Evolutionary conservation across 768 basidiomycete genomes (phyloP).

Genomic region (Boletus pseudopeckii): DNA sequence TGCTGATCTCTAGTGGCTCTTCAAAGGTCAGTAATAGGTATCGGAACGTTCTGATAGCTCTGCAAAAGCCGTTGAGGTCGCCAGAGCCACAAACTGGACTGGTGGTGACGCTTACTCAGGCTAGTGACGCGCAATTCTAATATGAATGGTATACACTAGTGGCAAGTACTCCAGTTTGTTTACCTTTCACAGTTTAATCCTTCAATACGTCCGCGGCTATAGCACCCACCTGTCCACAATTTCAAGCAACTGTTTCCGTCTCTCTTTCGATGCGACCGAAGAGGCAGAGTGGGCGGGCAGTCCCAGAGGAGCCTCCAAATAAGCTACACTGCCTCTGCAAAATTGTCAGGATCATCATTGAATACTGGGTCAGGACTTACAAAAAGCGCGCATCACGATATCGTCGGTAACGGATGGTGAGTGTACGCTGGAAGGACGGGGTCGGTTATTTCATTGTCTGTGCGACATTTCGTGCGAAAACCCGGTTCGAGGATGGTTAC

Average conservation of each 20-base stretch:
- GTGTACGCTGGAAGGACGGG: slow-evolving; percentile 16
- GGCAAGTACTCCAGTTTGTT: not conserved
- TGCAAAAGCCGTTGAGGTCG: not conserved
- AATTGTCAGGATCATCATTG: slow-evolving; percentile 16
- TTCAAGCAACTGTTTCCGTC: slow-evolving; percentile 9
- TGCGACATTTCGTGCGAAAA: slow-evolving; percentile 2
- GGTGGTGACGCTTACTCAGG: too few species aligned
- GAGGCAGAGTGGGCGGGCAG: slow-evolving; percentile 1
- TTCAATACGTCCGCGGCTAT: slow-evolving; percentile 14
- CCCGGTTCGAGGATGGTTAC: not conserved
- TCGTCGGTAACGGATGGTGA: slow-evolving; percentile 1
- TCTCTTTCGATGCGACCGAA: not conserved
- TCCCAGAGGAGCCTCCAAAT: slow-evolving; percentile 15
- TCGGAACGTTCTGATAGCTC: not conserved
- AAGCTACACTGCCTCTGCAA: slow-evolving; percentile 9
- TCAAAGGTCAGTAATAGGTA: slow-evolving; percentile 2
- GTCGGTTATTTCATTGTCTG: not conserved
- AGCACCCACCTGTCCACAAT: slow-evolving; percentile 14
- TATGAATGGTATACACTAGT: not conserved
- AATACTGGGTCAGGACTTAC: not conserved
- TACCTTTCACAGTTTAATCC: not conserved
- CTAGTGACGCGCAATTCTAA: not conserved
- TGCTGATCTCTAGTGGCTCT: not conserved
- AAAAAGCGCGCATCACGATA: not conserved
- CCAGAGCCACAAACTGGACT: not conserved